Base-by-base conservation (phyloP, 768 basidiomycete species). In the Strobilomyces confusus region DNA sequence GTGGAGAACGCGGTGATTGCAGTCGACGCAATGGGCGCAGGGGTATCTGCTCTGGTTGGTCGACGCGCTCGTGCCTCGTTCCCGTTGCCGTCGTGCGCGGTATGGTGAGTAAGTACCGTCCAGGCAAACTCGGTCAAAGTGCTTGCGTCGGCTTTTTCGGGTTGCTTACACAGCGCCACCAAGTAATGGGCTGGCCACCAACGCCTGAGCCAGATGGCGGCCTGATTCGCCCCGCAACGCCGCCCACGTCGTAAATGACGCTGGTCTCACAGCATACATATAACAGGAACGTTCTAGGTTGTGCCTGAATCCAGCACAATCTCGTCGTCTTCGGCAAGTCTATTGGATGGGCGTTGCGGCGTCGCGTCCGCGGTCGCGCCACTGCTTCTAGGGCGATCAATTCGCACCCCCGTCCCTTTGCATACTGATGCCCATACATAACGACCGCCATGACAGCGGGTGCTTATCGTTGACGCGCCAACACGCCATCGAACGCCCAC, bases 41-140 rank as follows among this genome's bases (percentile, higher is more conserved):
- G 15, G 69, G 69, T 9, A 68, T 68, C 37, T 64, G 58, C 58
- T 68, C 68, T 5, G 5, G 14, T n/a, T 26, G 47, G n/a, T 54
- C 54, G 46, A 46, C 53, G 17, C 25, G 33, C 51, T 15, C 49
- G 49, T 3, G 29, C 33, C 26, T 30, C 29, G 51, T 44, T n/a
- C 37, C 36, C 30, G 42, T 44, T 47, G 56, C 32, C 26, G 42
- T 44, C 48, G 56, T 38, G 40, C 26, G 52, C 26, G 54, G 26
- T 19, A 61, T 66, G 60, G 45, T 20, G 47, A 53, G 17, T 22
- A 4, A 13, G 22, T 42, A 30, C 33, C 19, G 38, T 29, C 33
- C 22, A 3, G 19, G 26, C 22, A 36, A 22, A 6, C 11, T 38
- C 23, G 45, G 55, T 41, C 26, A 38, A 30, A 49, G 46, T 38